These are phyloP conservation scores for Paecilomyces formosus DNA, from an alignment of 2,329 filamentous ascomycete genomes.

Conservation along the genomic window DNA sequence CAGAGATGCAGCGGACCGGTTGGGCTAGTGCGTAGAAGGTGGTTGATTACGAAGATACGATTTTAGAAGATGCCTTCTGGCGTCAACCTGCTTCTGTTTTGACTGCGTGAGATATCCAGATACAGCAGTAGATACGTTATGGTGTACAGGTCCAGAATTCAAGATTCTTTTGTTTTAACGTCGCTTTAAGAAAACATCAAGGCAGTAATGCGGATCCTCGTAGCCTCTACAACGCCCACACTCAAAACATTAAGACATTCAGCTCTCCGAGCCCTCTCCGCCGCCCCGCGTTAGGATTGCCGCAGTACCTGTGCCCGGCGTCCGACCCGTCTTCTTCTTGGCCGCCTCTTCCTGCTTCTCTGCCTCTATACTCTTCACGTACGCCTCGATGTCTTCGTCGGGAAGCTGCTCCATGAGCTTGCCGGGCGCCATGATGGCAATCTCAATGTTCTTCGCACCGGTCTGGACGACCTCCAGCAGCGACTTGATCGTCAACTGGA, in stretches of 20 bases:
- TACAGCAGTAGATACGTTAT: neutral
- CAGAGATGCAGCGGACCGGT: constrained; percentile 63
- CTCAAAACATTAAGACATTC: constrained; percentile 5
- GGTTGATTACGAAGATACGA: constrained; percentile 17
- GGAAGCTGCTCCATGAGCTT: constrained; percentile 89
- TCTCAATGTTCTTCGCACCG: constrained; percentile 99
- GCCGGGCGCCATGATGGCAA: constrained; percentile 92
- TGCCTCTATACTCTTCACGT: constrained; percentile 97
- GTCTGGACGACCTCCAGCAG: constrained; percentile 97
- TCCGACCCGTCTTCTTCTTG: constrained; percentile 79
- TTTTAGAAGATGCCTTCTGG: constrained; percentile 2
- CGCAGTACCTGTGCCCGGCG: constrained; percentile 41
- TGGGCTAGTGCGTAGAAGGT: constrained; percentile 51
- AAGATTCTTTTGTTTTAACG: neutral
- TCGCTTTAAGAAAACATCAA: constrained; percentile 7
- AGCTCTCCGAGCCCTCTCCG: constrained; percentile 25
- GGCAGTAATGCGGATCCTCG: constrained; percentile 12
- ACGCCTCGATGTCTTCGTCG: constrained; percentile 90
- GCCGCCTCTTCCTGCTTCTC: constrained; percentile 99
- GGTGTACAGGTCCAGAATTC: neutral
- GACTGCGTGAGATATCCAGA: neutral
- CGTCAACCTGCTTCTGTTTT: neutral
- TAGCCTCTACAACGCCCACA: constrained; percentile 3
- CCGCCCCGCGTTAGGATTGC: constrained; percentile 63
- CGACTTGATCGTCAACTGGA: constrained; percentile 96